Evolutionary conservation across 1,284 basidiomycete genomes (phyloP), one percentile per base, ranked within the genome.

Genomic region (Neonothopanus nambi): DNA sequence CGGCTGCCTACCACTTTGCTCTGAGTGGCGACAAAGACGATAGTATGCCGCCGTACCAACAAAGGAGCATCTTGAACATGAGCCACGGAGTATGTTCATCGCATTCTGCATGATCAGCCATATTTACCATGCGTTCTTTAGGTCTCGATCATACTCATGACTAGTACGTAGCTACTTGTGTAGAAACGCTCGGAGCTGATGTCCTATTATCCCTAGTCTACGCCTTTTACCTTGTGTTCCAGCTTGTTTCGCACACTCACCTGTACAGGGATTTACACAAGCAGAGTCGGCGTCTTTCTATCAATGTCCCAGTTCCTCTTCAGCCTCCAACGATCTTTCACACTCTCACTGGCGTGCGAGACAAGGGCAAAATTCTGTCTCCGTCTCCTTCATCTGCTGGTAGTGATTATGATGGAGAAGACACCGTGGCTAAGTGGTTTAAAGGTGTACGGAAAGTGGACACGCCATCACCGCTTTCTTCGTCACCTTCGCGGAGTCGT

Each of bases 231-330:
- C 78, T 95, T 30, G 63, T 93, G 46, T 96, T 95, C 72, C 93
- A 95, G 65, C 80, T 95, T 28, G 94, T 84, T 79, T 92, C 92
- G 0, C 93, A 96, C 67, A 81, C 84, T 17, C 81, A 93, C 61
- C 79, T 95, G 9, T 95, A 91, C 70, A 73, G 81, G 48, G 86
- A 90, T 55, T 68, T 67, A 38, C 71, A 71, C 54, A 72, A 72
- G 58, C 78, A 72, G 57, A 81, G 76, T 59, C 64, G 61, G 0
- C 67, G 61, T 28, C 54, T 77, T 24, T 69, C 76, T n/a, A 56
- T 68, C 48, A 73, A 61, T 47, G 61, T 72, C 6, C 64, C 70
- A 23, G 64, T 70, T 48, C 66, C 68, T 37, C 58, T 65, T 38
- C 66, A 63, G 33, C 61, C 70, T 37, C 59, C 69, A 33, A 45